These are phyloP conservation scores for Karstenula rhodostoma DNA, from an alignment of 2,329 filamentous ascomycete species.

Conservation along the genomic window DNA sequence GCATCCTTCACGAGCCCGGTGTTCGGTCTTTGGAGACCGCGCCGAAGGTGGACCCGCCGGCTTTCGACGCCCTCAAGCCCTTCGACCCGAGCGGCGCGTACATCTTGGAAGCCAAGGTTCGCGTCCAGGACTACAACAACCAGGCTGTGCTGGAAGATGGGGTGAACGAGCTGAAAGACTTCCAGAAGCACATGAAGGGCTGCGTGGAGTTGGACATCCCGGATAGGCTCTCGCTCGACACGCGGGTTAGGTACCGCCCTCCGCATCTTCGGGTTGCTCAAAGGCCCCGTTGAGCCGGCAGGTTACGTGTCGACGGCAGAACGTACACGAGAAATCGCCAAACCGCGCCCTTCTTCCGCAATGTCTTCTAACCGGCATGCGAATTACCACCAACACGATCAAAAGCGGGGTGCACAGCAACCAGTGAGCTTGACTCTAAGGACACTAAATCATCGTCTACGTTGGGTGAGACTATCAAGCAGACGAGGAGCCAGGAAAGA, in stretches of 20 bases:
- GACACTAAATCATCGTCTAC: too few species aligned
- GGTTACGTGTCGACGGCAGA: background rate
- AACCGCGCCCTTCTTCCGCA: background rate
- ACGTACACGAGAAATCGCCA: background rate
- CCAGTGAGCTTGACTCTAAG: too few species aligned
- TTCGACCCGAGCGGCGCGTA: slow-evolving; percentile 66
- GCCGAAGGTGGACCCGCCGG: slow-evolving; percentile 51
- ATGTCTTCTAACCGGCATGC: too few species aligned
- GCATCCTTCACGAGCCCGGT: slow-evolving; percentile 59
- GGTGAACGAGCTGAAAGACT: slow-evolving; percentile 61
- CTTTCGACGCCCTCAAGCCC: slow-evolving; percentile 56
- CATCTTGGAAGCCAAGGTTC: slow-evolving; percentile 65
- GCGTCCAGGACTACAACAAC: slow-evolving; percentile 64
- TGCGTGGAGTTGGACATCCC: slow-evolving; percentile 65
- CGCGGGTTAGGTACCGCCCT: slow-evolving; percentile 61
- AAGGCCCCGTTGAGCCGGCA: slow-evolving; percentile 28
- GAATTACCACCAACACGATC: too few species aligned
- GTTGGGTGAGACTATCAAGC: too few species aligned
- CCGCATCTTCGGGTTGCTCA: slow-evolving; percentile 24
- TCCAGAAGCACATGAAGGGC: slow-evolving; percentile 64
- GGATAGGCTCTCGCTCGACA: slow-evolving; percentile 67
- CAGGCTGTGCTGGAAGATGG: slow-evolving; percentile 63
- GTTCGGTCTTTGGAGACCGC: slow-evolving; percentile 42
- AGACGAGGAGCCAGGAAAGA: too few species aligned
- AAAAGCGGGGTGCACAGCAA: too few species aligned